Evolutionary conservation across 2,329 filamentous ascomycete species (phyloP).

Genomic region (Daldinia eschscholtzii): DNA sequence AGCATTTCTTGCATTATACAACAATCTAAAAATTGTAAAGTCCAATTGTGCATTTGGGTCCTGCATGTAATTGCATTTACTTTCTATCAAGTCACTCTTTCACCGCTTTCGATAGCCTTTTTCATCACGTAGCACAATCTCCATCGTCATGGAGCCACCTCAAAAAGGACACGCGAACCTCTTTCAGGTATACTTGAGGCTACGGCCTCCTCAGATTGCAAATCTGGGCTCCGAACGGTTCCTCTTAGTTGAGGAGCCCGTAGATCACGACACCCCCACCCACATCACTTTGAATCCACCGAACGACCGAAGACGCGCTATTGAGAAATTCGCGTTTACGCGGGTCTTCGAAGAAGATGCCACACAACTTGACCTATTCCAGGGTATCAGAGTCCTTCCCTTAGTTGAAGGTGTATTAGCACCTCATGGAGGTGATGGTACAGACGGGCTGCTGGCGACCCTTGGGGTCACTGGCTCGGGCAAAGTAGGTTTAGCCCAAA

Average conservation of each 20-base stretch:
- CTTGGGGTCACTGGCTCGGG: constrained; percentile 95
- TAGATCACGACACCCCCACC: constrained; percentile 64
- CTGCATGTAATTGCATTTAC: constrained; percentile 37
- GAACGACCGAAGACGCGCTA: constrained; percentile 85
- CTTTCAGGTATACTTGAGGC: constrained; percentile 91
- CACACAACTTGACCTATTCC: constrained; percentile 87
- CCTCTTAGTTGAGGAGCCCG: constrained; percentile 77
- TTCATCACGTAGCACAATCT: constrained; percentile 7
- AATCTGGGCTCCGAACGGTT: constrained; percentile 72
- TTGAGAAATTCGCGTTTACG: constrained; percentile 96
- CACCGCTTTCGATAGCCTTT: constrained; percentile 19
- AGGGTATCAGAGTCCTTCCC: constrained; percentile 78
- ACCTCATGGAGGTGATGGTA: constrained; percentile 78
- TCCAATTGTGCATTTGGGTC: constrained; percentile 28
- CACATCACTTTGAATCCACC: constrained; percentile 85
- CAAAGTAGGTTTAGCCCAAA: constrained; percentile 73
- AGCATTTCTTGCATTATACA: constrained; percentile 42
- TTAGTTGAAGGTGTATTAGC: constrained; percentile 86
- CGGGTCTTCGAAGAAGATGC: constrained; percentile 90
- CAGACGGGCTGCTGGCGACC: constrained; percentile 91
- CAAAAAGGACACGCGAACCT: constrained; percentile 68
- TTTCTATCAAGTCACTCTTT: constrained; percentile 19
- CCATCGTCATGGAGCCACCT: constrained; percentile 56
- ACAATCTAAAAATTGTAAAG: constrained; percentile 14
- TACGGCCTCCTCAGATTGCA: constrained; percentile 74